phyloP scores from a whole-genome alignment of 2,329 filamentous ascomycete genomes.

The Colletotrichum echinochloae region DNA sequence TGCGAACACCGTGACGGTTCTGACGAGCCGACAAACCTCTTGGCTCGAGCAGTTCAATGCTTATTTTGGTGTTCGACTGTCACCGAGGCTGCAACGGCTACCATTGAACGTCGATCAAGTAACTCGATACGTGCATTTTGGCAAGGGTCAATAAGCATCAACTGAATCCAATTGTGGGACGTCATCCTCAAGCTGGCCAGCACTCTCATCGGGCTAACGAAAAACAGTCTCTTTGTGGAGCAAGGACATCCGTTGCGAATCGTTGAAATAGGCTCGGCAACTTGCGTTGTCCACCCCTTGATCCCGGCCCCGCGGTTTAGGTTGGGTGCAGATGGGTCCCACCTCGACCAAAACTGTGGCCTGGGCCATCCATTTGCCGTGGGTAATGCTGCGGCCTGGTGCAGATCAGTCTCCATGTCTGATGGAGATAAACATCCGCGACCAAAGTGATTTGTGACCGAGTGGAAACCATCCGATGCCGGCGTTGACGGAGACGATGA shows the following conservation, averaged over 20 bases:
- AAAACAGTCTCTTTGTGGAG: not conserved
- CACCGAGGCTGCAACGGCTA: not conserved
- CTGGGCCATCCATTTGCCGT: conserved; percentile 20
- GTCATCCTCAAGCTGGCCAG: not conserved
- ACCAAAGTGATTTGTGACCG: conserved; percentile 5
- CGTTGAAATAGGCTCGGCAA: conserved; percentile 41
- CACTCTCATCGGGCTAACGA: not conserved
- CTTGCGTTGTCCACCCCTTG: conserved; percentile 32
- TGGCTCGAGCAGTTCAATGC: not conserved
- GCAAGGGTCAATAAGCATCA: too few species aligned
- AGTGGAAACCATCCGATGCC: not conserved
- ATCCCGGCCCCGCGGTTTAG: conserved; percentile 40
- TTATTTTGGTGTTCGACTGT: not conserved
- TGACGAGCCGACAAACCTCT: too few species aligned
- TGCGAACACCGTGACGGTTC: not conserved
- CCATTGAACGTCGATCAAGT: not conserved
- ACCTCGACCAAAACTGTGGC: conserved; percentile 19
- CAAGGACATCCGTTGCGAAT: conserved; percentile 35
- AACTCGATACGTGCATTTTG: not conserved
- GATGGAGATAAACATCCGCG: conserved; percentile 13
- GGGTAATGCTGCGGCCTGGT: conserved; percentile 32
- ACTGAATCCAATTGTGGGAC: not conserved
- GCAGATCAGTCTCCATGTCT: conserved; percentile 38
- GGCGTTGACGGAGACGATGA: not conserved
- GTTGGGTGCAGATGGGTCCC: conserved; percentile 39